phyloP scores from a whole-genome alignment of 768 basidiomycete genomes.

The Auricularia sp. region DNA sequence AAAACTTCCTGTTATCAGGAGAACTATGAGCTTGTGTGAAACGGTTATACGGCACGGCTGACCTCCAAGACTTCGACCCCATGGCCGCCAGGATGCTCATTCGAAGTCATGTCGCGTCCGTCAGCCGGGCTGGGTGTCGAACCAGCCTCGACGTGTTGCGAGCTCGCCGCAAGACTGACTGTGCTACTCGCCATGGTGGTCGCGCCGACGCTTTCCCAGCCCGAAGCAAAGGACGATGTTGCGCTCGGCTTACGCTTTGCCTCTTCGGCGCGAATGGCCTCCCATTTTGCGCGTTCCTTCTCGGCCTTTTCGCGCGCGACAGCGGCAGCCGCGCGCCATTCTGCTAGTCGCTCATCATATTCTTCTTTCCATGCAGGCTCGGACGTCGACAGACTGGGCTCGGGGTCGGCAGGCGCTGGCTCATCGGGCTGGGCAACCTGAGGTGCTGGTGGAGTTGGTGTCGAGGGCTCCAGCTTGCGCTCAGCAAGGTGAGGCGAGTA shows the following conservation, averaged over 20 bases:
- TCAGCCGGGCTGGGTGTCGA: slow-evolving; percentile 28
- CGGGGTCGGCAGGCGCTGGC: slow-evolving; percentile 4
- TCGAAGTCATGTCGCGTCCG: slow-evolving; percentile 29
- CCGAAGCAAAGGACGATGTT: not conserved
- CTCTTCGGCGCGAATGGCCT: slow-evolving; percentile 50
- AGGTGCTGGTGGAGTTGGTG: not conserved
- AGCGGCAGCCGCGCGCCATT: slow-evolving; percentile 67
- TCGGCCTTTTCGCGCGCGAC: slow-evolving; percentile 68
- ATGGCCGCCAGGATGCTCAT: slow-evolving; percentile 22
- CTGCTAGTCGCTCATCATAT: slow-evolving; percentile 57
- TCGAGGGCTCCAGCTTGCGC: slow-evolving; percentile 13
- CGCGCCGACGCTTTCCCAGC: slow-evolving; percentile 22
- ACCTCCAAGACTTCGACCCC: slow-evolving; percentile 19
- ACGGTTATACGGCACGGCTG: slow-evolving; percentile 6
- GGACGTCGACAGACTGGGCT: not conserved
- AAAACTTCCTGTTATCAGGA: slow-evolving; percentile 3
- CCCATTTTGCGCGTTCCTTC: slow-evolving; percentile 61
- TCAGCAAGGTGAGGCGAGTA: slow-evolving; percentile 15
- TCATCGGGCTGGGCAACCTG: slow-evolving; percentile 10
- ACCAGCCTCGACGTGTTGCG: slow-evolving; percentile 11
- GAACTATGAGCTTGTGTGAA: slow-evolving; percentile 13
- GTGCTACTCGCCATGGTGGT: slow-evolving; percentile 10
- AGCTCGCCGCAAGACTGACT: slow-evolving; percentile 9
- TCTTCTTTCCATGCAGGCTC: slow-evolving; percentile 53
- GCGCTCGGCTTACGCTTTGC: slow-evolving; percentile 11